phyloP scores from a whole-genome alignment of 1,284 basidiomycete species.

The Ustilago shanxiensis region DNA sequence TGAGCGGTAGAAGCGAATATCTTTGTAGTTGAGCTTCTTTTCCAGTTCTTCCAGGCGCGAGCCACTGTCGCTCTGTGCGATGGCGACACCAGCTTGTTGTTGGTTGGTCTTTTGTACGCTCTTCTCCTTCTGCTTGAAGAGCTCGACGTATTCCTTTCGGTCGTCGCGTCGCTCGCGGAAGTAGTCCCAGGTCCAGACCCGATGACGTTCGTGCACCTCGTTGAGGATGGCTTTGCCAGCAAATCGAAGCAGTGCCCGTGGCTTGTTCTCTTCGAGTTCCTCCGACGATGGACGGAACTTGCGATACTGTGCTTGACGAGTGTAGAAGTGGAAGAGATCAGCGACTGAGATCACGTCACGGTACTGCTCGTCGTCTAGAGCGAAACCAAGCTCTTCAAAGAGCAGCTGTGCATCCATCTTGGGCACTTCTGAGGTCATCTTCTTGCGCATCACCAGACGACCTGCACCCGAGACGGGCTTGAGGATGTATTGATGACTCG shows the following conservation, averaged over 20 bases:
- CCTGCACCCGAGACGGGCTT: slow-evolving; percentile 97
- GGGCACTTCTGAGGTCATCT: slow-evolving; percentile 78
- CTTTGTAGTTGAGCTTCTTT: slow-evolving; percentile 87
- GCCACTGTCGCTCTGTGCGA: slow-evolving; percentile 54
- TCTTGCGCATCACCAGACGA: slow-evolving; percentile 81
- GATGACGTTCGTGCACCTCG: slow-evolving; percentile 86
- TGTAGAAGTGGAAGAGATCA: slow-evolving; percentile 97
- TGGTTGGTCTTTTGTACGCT: slow-evolving; percentile 55
- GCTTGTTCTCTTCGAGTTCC: slow-evolving; percentile 77
- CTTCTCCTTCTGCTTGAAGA: slow-evolving; percentile 83
- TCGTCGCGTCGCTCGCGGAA: slow-evolving; percentile 90
- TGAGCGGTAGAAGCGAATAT: slow-evolving; percentile 97
- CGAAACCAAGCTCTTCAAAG: slow-evolving; percentile 94
- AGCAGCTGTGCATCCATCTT: slow-evolving; percentile 89
- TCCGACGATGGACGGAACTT: slow-evolving; percentile 77
- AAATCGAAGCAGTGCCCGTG: slow-evolving; percentile 83
- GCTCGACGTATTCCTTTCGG: slow-evolving; percentile 81
- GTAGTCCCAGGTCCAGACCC: slow-evolving; percentile 92
- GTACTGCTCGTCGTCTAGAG: slow-evolving; percentile 94
- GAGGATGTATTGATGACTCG: slow-evolving; percentile 89
- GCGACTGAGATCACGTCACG: slow-evolving; percentile 91
- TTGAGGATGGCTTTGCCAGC: slow-evolving; percentile 85
- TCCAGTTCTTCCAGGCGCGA: slow-evolving; percentile 79
- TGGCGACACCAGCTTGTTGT: slow-evolving; percentile 53
- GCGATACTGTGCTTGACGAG: slow-evolving; percentile 81